Conservation (phyloP, 2,329 filamentous ascomycete genomes). For the Cladophialophora yegresii region DNA sequence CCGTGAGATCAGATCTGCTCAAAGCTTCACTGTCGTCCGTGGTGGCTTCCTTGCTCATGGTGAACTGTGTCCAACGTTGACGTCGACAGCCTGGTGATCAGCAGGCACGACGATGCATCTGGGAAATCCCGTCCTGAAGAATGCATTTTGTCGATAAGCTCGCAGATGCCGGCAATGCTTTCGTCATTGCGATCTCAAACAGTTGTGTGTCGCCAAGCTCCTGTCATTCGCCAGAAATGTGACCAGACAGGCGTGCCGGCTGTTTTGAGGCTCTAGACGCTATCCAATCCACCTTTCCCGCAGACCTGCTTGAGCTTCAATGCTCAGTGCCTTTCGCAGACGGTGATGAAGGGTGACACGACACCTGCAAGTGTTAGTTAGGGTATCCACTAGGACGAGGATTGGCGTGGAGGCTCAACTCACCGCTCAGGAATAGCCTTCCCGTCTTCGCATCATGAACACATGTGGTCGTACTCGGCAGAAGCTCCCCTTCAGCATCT, state of each 20-base stretch:
- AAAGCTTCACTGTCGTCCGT: background rate
- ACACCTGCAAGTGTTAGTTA: slow-evolving; percentile 20
- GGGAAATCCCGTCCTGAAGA: background rate
- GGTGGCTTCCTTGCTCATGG: background rate
- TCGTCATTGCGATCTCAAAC: background rate
- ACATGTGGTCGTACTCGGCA: slow-evolving; percentile 37
- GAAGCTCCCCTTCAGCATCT: slow-evolving; percentile 39
- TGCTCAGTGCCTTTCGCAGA: slow-evolving; percentile 31
- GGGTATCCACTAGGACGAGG: background rate
- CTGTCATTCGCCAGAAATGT: background rate
- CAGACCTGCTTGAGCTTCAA: background rate
- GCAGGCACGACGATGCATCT: background rate
- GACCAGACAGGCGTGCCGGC: background rate
- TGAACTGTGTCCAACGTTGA: background rate
- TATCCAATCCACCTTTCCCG: background rate
- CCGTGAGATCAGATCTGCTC: slow-evolving; percentile 2
- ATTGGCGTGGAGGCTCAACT: background rate
- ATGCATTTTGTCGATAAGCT: background rate
- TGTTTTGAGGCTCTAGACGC: background rate
- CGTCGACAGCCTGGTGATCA: slow-evolving; percentile 5
- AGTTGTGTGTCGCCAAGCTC: background rate
- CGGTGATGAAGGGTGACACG: slow-evolving; percentile 36
- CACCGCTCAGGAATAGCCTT: slow-evolving; percentile 40
- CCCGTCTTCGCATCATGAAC: slow-evolving; percentile 41
- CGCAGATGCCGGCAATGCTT: background rate